Evolutionary conservation across 371 early-diverging fungal species (phyloP), one percentile per base, ranked within the genome.

Genomic region (Syncephalastrum sp.): DNA sequence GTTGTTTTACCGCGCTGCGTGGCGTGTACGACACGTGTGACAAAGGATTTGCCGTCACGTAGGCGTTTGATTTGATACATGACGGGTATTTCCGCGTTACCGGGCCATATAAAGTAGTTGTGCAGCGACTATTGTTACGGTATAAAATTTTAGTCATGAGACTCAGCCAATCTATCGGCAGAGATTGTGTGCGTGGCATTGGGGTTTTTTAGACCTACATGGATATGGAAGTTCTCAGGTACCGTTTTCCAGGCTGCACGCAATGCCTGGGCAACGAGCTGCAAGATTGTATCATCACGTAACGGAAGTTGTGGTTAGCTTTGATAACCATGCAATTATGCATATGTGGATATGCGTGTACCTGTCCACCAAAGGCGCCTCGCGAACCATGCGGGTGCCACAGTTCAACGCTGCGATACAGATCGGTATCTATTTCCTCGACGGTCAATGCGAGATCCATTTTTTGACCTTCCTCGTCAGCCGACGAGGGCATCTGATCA

Each of bases 341-440:
- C 38, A 33, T 29, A 33, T 33, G 7, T 5, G 13, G 2, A 21
- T n/a, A 13, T 8, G 5, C 4, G 27, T 5, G 27, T 72, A 78
- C 73, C 66, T 74, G 74, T 16, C 72, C 81, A 68, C 95, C 96
- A 72, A 92, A 95, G 6, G 92, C 92, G 42, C 93, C 95, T 42
- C 94, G 87, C 42, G 87, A 89, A 42, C 91, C 91, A 44, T 72
- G 47, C 23, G 95, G 95, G 24, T 75, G 69, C 93, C 93, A 95
- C 16, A 94, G 79, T 29, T 86, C 81, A 42, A 85, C 85, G 47
- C 85, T 85, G 45, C 84, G 75, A 55, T 79, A 93, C 46, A 91
- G 65, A 61, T 92, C 84, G 1, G 68, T 70, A 59, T 91, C 93
- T 1, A 88, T 72, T 65, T 88, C 85, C 59, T 81, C 69, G 4